Conservation (phyloP, 78 protist species). For the Pelomyxa schiedti region DNA sequence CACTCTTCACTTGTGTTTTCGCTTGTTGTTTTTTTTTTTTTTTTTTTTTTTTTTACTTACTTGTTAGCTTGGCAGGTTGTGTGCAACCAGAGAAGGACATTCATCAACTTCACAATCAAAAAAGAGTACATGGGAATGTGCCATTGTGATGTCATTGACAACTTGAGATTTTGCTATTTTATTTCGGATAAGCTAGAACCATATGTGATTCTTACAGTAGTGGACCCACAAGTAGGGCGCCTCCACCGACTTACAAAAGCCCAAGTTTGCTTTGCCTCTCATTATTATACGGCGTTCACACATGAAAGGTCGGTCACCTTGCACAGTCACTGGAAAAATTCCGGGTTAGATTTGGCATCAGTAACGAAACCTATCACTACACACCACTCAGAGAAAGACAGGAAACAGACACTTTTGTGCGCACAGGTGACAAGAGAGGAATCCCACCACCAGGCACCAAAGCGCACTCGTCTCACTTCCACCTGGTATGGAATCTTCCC, state of each 20-base stretch:
- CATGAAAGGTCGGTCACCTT: neutral
- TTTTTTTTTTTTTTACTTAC: too few relatives aligned
- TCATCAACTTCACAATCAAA: neutral
- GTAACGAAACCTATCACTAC: neutral
- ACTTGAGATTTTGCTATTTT: neutral
- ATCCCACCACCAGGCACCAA: neutral
- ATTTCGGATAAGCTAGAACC: slow-evolving; percentile 7
- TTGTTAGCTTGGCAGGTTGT: too few relatives aligned
- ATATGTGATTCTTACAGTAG: neutral
- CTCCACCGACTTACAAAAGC: neutral
- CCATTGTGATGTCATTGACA: neutral
- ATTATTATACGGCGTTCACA: too few relatives aligned
- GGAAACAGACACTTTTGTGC: neutral
- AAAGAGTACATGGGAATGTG: neutral
- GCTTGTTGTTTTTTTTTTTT: too few relatives aligned
- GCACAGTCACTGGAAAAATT: neutral
- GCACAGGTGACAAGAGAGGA: too few relatives aligned
- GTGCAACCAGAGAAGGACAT: neutral
- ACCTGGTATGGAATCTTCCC: too few relatives aligned
- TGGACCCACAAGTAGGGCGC: neutral
- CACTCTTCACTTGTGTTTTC: too few relatives aligned
- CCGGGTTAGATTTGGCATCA: neutral
- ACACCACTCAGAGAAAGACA: neutral
- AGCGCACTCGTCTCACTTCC: slow-evolving; percentile 6
- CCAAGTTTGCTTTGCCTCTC: too few relatives aligned